Evolutionary conservation across 768 basidiomycete species (phyloP).

Genomic region (Pulveroboletus ravenelii): DNA sequence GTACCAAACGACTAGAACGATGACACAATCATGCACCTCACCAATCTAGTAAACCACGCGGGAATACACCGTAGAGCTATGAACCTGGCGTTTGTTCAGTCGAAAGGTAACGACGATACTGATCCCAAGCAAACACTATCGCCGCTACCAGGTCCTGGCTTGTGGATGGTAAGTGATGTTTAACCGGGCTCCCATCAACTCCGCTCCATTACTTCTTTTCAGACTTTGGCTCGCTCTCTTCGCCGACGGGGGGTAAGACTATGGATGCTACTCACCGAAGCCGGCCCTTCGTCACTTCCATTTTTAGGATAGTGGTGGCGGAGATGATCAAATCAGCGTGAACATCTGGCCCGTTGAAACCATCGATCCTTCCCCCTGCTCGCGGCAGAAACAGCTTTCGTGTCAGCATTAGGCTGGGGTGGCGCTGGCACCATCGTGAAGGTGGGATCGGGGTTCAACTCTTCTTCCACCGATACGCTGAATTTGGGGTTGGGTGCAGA

Average conservation of each 20-base stretch:
- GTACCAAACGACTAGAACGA: too few relatives aligned
- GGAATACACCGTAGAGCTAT: too few relatives aligned
- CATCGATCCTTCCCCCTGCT: conserved; percentile 27
- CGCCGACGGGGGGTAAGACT: conserved; percentile 2
- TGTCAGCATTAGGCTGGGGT: conserved; percentile 1
- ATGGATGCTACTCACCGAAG: conserved; percentile 15
- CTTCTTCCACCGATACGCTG: conserved; percentile 7
- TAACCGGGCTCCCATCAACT: too few relatives aligned
- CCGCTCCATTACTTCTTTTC: too few relatives aligned
- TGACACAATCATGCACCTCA: too few relatives aligned
- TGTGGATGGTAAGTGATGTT: too few relatives aligned
- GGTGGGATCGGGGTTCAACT: neutral
- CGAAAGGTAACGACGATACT: too few relatives aligned
- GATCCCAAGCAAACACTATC: too few relatives aligned
- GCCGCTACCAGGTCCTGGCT: too few relatives aligned
- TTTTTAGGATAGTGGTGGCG: conserved; percentile 11
- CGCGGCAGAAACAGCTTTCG: conserved; percentile 2
- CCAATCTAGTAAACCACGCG: too few relatives aligned
- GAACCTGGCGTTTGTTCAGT: too few relatives aligned
- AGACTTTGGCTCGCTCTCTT: conserved; percentile 14
- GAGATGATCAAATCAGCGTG: conserved; percentile 22
- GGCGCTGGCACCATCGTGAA: neutral
- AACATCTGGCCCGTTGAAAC: conserved; percentile 24
- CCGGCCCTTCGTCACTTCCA: conserved; percentile 8
- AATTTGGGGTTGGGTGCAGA: conserved; percentile 7